Conservation (phyloP, 73 alveolate genomes). For the Paramecium sonneborni region DNA sequence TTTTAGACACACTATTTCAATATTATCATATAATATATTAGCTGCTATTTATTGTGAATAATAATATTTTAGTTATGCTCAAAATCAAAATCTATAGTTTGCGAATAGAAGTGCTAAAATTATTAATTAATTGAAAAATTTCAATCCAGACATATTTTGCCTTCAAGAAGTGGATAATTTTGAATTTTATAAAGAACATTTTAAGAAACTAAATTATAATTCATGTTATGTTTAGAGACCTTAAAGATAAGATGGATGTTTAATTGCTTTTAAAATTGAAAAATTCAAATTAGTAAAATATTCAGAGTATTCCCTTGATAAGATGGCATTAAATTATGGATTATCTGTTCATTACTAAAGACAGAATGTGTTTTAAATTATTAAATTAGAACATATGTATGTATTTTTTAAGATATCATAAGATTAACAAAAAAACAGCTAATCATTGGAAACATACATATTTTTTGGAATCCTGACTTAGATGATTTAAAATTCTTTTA, state of each 20-base stretch:
- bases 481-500: constrained; percentile 58
- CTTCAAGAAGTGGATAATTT: constrained; percentile 46
- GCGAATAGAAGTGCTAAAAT: constrained; percentile 36
- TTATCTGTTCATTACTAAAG: not conserved
- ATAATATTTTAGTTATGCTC: constrained; percentile 9
- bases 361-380: not conserved
- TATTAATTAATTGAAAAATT: not conserved
- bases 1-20: constrained; percentile 33
- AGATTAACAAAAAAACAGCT: constrained; percentile 7
- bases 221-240: not conserved
- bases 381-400: not conserved
- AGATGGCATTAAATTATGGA: not conserved
- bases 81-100: not conserved
- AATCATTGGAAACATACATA: constrained; percentile 55
- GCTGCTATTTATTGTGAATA: constrained; percentile 59
- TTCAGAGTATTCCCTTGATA: constrained; percentile 18
- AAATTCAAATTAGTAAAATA: not conserved
- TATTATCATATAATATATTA: constrained; percentile 53
- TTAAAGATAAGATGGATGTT: constrained; percentile 40
- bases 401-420: not conserved
- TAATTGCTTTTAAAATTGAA: not conserved
- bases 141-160: constrained; percentile 50
- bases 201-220: constrained; percentile 18
- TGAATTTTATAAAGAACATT: not conserved
- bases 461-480: constrained; percentile 57